These are phyloP conservation scores for Nigrospora osmanthi DNA, from an alignment of 2,329 filamentous ascomycete genomes.

Conservation along the genomic window DNA sequence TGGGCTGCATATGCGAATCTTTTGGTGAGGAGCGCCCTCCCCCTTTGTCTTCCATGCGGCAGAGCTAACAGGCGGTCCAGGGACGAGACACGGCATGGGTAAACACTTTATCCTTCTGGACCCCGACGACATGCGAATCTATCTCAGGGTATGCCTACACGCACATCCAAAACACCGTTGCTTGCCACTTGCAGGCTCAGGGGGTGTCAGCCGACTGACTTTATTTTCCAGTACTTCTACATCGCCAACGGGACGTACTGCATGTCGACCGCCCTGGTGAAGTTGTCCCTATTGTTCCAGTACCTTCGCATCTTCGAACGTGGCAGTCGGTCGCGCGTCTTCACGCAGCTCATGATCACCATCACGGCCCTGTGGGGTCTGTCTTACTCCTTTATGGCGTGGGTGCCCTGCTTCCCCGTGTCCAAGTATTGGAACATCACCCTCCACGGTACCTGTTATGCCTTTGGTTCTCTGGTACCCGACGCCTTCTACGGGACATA, in stretches of 20 bases:
- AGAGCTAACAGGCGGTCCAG: background rate
- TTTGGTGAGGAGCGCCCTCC: slow-evolving; percentile 2
- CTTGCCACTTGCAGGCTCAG: background rate
- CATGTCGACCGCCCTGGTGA: slow-evolving; percentile 15
- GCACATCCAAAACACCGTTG: background rate
- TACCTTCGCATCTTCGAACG: slow-evolving; percentile 15
- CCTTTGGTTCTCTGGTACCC: slow-evolving; percentile 8
- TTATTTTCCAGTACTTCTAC: slow-evolving; percentile 12
- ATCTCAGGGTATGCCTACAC: slow-evolving; percentile 8
- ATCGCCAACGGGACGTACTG: slow-evolving; percentile 13
- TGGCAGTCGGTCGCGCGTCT: slow-evolving; percentile 5
- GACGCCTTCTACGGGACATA: slow-evolving; percentile 10
- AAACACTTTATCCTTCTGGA: slow-evolving; percentile 9
- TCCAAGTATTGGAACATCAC: slow-evolving; percentile 10
- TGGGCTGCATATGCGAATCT: background rate
- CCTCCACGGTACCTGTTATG: slow-evolving; percentile 8
- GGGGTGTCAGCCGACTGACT: background rate
- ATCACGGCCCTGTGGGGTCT: slow-evolving; percentile 12
- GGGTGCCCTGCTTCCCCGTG: slow-evolving; percentile 17
- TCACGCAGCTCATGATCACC: slow-evolving; percentile 8
- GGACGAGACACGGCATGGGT: slow-evolving; percentile 10
- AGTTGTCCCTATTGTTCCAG: slow-evolving; percentile 18
- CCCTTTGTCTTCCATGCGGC: background rate
- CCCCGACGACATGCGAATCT: slow-evolving; percentile 1
- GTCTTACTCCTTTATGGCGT: slow-evolving; percentile 14